Evolutionary conservation across 805 yeast genomes (phyloP), one percentile per base, ranked within the genome.

Genomic region (Ogataea philodendri): DNA sequence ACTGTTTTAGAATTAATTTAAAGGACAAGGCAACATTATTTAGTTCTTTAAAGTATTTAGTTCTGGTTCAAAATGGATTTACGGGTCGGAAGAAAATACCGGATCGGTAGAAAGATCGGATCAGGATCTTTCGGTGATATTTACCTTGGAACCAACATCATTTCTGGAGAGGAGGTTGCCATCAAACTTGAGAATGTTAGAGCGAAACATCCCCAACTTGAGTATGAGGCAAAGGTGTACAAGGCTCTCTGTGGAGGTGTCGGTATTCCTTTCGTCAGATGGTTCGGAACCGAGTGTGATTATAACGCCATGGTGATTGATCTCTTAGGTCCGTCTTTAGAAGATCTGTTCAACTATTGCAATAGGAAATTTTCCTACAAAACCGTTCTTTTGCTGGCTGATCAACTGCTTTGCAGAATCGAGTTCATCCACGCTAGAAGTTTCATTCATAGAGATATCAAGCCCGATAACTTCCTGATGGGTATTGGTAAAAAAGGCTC

Each of bases 61-160:
- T 14, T 13, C 32, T 28, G 17, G 14, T 24, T 25, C 35, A 42
- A 10, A 27, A 54, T 60, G 77, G 95, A 85, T 62, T 72, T 84
- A 57, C 75, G 95, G 59, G 90, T 90, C 24, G 97, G 97, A 33
- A 85, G 93, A 68, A 90, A 89, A 65, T 89, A 81, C 65, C 77
- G 96, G 38, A 82, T 89, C 54, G 96, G 96, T 24, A 81, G 96
- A 43, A 89, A 89, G 64, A 90, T 90, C 54, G 98, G 98, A 14
- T 81, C 93, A 25, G 98, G 98, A 13, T 89, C 97, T 8, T 90
- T 90, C 62, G 98, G 98, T 41, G 98, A 93, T 59, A 93, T 90
- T 51, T 93, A 93, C 63, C 72, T 88, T 47, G 85, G 96, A 9
- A 86, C 95, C 16, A 93, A 90, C 65, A 78, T 93, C 61, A 86